phyloP scores from a whole-genome alignment of 441 rosid species.

The Raphanus hybrid region DNA sequence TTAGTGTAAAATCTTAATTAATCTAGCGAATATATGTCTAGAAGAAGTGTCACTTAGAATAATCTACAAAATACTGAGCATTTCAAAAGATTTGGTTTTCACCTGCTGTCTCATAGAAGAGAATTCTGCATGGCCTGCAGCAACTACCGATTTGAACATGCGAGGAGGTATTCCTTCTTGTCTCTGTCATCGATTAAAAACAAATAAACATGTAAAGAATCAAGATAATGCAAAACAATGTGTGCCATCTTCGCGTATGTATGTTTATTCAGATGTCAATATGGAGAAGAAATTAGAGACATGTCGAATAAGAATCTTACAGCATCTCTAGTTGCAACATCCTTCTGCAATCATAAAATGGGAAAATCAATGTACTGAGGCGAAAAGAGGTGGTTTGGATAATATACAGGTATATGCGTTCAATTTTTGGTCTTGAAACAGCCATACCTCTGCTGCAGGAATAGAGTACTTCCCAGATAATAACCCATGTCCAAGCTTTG shows the following conservation, averaged over 20 bases:
- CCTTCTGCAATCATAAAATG: conserved; percentile 36
- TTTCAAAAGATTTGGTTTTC: conserved; percentile 14
- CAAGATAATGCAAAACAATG: conserved; percentile 11
- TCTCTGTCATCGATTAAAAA: conserved; percentile 55
- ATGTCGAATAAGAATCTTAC: conserved; percentile 57
- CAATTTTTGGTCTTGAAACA: conserved; percentile 2
- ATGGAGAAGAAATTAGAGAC: not conserved
- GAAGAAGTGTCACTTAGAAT: conserved; percentile 10
- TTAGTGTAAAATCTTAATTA: conserved; percentile 20
- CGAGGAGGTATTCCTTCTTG: conserved; percentile 98
- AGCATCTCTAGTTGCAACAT: conserved; percentile 41
- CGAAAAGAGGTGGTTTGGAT: conserved; percentile 28
- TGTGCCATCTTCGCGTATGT: not conserved
- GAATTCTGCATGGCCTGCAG: conserved; percentile 95
- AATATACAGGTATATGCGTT: conserved; percentile 20
- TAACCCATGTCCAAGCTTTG: conserved; percentile 95
- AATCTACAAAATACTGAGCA: conserved; percentile 15
- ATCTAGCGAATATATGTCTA: conserved; percentile 1
- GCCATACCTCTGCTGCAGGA: conserved; percentile 72
- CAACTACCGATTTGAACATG: conserved; percentile 92
- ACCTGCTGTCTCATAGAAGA: conserved; percentile 99
- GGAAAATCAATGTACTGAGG: conserved; percentile 22
- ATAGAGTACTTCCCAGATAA: conserved; percentile 89
- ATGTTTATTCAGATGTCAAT: not conserved
- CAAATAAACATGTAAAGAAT: conserved; percentile 7